Conservation (phyloP, 2,329 filamentous ascomycete genomes). For the Epichloe hybrida region DNA sequence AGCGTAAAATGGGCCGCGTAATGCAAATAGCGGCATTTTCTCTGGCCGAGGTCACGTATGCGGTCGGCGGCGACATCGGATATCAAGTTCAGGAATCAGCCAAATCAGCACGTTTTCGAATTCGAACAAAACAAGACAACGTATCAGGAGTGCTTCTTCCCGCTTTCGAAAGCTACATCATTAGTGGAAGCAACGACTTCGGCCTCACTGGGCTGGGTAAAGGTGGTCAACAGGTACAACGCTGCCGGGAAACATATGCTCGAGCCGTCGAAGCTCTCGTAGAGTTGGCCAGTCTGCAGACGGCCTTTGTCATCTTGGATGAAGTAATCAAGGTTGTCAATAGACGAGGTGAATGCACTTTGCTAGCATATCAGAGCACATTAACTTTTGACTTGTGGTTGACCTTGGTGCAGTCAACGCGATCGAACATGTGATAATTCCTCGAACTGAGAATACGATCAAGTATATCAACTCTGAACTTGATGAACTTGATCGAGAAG, state of each 20-base stretch:
- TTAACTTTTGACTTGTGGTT: not conserved
- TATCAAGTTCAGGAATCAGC: slow-evolving; percentile 97
- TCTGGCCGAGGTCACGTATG: slow-evolving; percentile 92
- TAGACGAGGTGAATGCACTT: slow-evolving; percentile 54
- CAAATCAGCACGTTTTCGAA: slow-evolving; percentile 80
- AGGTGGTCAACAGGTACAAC: slow-evolving; percentile 92
- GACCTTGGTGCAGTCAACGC: slow-evolving; percentile 56
- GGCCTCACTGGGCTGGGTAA: slow-evolving; percentile 90
- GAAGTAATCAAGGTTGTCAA: slow-evolving; percentile 99
- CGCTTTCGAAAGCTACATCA: slow-evolving; percentile 80
- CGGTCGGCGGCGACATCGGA: slow-evolving; percentile 85
- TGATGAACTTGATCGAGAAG: slow-evolving; percentile 92
- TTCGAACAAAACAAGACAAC: slow-evolving; percentile 95
- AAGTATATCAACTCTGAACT: slow-evolving; percentile 99
- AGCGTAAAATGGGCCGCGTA: slow-evolving; percentile 96
- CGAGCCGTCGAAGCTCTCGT: slow-evolving; percentile 91
- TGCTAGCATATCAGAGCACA: not conserved
- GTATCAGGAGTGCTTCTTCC: slow-evolving; percentile 93
- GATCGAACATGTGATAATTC: slow-evolving; percentile 94
- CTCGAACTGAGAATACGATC: slow-evolving; percentile 97
- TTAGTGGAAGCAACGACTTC: slow-evolving; percentile 89
- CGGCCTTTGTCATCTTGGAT: slow-evolving; percentile 93
- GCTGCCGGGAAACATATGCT: slow-evolving; percentile 89
- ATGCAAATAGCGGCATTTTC: slow-evolving; percentile 99
- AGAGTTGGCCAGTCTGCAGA: slow-evolving; percentile 88